Conservation (phyloP, 164 flowering plant species). For the Aristolochia fimbriata region DNA sequence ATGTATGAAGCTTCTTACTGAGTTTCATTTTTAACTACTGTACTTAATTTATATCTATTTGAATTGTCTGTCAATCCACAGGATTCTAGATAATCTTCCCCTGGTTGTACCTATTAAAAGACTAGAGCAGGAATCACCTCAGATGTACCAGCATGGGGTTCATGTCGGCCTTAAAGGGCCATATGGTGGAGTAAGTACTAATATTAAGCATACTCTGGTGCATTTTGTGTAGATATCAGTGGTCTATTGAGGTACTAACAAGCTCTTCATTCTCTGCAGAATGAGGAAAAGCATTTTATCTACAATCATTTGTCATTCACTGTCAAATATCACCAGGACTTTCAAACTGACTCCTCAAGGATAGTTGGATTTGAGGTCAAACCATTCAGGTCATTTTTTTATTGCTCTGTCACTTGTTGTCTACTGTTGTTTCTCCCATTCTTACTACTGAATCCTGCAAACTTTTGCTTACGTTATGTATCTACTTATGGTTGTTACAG, state of each 20-base stretch:
- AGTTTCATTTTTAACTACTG: too few species aligned
- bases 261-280: constrained; percentile 29
- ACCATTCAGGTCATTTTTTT: constrained; percentile 62
- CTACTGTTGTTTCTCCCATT: too few species aligned
- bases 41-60: neutral
- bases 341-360: constrained; percentile 56
- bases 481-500: constrained; percentile 25
- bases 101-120: constrained; percentile 65
- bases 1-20: constrained; percentile 36
- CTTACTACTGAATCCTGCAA: neutral
- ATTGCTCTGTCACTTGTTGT: neutral
- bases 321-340: constrained; percentile 79
- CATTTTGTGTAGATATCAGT: neutral
- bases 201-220: neutral
- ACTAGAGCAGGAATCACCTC: constrained; percentile 43
- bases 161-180: constrained; percentile 73
- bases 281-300: constrained; percentile 70
- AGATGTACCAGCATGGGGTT: constrained; percentile 71
- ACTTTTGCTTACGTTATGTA: constrained; percentile 1
- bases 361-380: constrained; percentile 95
- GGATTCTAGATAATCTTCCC: constrained; percentile 97
- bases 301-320: constrained; percentile 77
- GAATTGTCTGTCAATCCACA: constrained; percentile 18
- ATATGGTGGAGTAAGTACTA: constrained; percentile 52
- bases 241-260: neutral